Evolutionary conservation across 208 protist genomes (phyloP), one percentile per base, ranked within the genome.

Genomic region (Entamoeba invadens): DNA sequence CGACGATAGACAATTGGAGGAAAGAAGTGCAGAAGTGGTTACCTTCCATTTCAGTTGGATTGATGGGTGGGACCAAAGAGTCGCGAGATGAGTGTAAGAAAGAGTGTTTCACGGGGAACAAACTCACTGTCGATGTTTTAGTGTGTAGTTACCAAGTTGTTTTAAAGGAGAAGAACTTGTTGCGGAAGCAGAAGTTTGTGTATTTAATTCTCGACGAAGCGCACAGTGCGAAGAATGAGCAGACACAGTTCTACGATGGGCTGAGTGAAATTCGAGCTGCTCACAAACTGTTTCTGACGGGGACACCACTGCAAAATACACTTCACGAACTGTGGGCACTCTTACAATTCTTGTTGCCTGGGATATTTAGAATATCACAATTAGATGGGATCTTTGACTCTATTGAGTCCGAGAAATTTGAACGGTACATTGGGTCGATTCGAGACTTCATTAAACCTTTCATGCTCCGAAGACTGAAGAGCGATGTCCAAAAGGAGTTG

Each of bases 291-390:
- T 97, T 99, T 93, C 97, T 99, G 51, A 99, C 98, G 4, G 98
- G 98, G 46, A 99, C 98, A 44, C 95, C 96, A 45, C 94, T 99
- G 46, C 98, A 99, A 96, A 99, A 99, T 96, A 99, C 99, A 95
- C 93, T 99, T 91, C 97, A 98, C 92, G 99, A 99, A 96, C 96
- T 99, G 46, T 99, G 98, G 98, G 97, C 98, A 42, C 96, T 99
- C 57, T 96, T 99, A 45, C 98, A 99, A 95, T 99, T 99, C 95
- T 95, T 99, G 8, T 97, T 98, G 44, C 98, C 98, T 10, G 95
- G 97, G 50, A 42, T 95, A n/a, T 95, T 95, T 47, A 21, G 46
- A 21, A 77, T 6, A 31, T 46, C 16, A 42, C 50, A 93, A 38
- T 91, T 44, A 12, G 93, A 91, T 87, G 95, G 97, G 50, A 42